phyloP scores from a whole-genome alignment of 2,329 filamentous ascomycete species.

The Phaeosphaeriaceae sp. region DNA sequence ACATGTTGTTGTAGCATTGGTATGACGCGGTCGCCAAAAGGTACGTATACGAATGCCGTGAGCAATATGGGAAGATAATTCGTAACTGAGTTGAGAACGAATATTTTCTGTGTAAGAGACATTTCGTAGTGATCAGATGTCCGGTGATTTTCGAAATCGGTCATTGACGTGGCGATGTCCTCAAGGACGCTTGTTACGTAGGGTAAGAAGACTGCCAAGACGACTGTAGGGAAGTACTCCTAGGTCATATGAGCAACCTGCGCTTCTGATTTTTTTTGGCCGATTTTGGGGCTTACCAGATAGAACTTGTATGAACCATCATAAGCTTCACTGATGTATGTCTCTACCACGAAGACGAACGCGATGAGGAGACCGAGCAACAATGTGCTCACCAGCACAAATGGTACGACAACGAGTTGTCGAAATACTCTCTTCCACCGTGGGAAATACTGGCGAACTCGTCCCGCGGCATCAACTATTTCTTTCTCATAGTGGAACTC shows the following conservation, averaged over 20 bases:
- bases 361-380: slow-evolving; percentile 37
- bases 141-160: slow-evolving; percentile 44
- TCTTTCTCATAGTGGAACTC: slow-evolving; percentile 36
- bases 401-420: slow-evolving; percentile 41
- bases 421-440: slow-evolving; percentile 38
- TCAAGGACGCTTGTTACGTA: slow-evolving; percentile 39
- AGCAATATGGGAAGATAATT: slow-evolving; percentile 46
- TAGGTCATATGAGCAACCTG: slow-evolving; percentile 16
- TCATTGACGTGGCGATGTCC: slow-evolving; percentile 34
- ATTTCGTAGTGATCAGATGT: slow-evolving; percentile 41
- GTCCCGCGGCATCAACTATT: slow-evolving; percentile 32
- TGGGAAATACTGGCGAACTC: slow-evolving; percentile 35
- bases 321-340: slow-evolving; percentile 43
- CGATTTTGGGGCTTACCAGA: neutral
- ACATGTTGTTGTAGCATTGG: slow-evolving; percentile 30
- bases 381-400: slow-evolving; percentile 35
- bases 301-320: slow-evolving; percentile 41
- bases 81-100: slow-evolving; percentile 45
- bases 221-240: slow-evolving; percentile 43
- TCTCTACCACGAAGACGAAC: slow-evolving; percentile 40
- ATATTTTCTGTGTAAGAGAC: slow-evolving; percentile 44
- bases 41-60: slow-evolving; percentile 42
- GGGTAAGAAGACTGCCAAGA: slow-evolving; percentile 38
- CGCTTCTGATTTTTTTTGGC: slow-evolving; percentile 26
- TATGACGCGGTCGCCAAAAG: slow-evolving; percentile 34